phyloP scores from a whole-genome alignment of 306 rosid species.

The Cajanus cajan region DNA sequence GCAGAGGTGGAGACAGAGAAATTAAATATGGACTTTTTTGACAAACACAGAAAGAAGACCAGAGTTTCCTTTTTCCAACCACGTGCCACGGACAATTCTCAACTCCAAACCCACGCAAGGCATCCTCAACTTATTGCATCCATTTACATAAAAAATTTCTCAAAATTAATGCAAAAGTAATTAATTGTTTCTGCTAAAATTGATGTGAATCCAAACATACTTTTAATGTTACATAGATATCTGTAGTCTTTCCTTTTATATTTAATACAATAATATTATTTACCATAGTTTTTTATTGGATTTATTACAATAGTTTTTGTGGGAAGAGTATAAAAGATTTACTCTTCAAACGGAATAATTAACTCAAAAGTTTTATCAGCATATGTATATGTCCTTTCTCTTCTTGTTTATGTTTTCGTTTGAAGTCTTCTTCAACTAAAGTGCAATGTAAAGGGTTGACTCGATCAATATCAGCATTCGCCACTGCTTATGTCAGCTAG shows the following conservation, averaged over 20 bases:
- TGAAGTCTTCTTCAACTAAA: not conserved
- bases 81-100: slow-evolving; percentile 25
- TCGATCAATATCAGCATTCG: not conserved
- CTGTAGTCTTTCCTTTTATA: not conserved
- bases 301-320: too few species aligned
- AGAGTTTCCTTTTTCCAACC: slow-evolving; percentile 14
- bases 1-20: not conserved
- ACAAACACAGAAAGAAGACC: not conserved
- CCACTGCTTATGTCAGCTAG: slow-evolving; percentile 28
- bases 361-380: too few species aligned
- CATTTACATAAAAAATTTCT: too few species aligned
- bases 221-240: too few species aligned
- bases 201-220: too few species aligned
- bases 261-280: not conserved
- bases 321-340: too few species aligned
- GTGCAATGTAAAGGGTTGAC: not conserved
- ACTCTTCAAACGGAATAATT: too few species aligned
- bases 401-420: too few species aligned
- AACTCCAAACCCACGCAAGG: not conserved
- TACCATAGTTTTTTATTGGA: not conserved
- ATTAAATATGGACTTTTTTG: not conserved
- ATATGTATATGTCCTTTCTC: too few species aligned
- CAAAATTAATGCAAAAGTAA: too few species aligned
- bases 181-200: too few species aligned
- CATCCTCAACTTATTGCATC: not conserved